Percentiles rank a stretch among this genome's conserved stretches.
phyloP scores from a whole-genome alignment of 2,329 filamentous ascomycete genomes.

The Fusarium aywerte region DNA sequence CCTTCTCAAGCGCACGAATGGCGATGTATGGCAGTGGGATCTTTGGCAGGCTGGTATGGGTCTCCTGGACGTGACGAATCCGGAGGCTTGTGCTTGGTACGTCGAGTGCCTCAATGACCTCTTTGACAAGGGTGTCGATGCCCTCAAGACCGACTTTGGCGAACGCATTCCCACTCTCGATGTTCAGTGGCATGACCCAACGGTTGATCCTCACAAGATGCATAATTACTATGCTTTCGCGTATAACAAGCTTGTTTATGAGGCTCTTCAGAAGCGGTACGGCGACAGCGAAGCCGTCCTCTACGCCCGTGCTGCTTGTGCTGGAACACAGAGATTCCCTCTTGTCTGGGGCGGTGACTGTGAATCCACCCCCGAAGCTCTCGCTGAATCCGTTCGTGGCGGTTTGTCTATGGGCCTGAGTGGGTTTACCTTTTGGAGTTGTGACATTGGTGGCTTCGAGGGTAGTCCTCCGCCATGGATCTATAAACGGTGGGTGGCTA shows the following conservation, averaged over 20 bases:
- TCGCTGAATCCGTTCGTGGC: constrained; percentile 76
- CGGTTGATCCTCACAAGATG: constrained; percentile 71
- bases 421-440: constrained; percentile 75
- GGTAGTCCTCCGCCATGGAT: constrained; percentile 73
- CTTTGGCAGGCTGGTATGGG: constrained; percentile 83
- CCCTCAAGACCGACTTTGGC: constrained; percentile 81
- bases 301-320: constrained; percentile 74
- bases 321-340: constrained; percentile 76
- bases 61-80: constrained; percentile 79
- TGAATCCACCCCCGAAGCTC: constrained; percentile 77
- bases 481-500: constrained; percentile 83
- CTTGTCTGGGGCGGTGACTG: constrained; percentile 80
- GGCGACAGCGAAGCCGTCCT: constrained; percentile 66
- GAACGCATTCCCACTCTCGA: constrained; percentile 75
- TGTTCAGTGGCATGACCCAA: constrained; percentile 71
- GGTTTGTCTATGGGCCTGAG: constrained; percentile 71
- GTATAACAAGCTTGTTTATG: constrained; percentile 77
- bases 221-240: constrained; percentile 82
- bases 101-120: constrained; percentile 68
- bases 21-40: constrained; percentile 80
- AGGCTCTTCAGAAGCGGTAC: constrained; percentile 67
- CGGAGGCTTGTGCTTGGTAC: constrained; percentile 74
- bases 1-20: constrained; percentile 74
- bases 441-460: constrained; percentile 78
- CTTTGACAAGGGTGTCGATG: constrained; percentile 75